Evolutionary conservation across 2,329 filamentous ascomycete species (phyloP).

Genomic region (Apiospora rasikravindrae): DNA sequence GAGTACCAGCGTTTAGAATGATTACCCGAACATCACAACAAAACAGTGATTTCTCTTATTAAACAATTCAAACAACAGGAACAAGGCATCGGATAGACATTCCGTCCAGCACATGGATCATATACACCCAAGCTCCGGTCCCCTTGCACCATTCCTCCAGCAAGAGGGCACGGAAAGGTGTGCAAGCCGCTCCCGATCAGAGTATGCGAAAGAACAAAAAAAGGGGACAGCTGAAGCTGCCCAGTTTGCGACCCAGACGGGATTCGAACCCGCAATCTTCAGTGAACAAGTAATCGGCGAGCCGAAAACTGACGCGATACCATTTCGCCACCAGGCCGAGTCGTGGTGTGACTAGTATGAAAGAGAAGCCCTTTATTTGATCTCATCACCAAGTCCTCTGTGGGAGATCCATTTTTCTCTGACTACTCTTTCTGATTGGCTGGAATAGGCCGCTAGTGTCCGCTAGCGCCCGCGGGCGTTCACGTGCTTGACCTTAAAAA

Average conservation of each 20-base stretch:
- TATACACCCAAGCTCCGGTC: background rate
- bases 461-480: background rate
- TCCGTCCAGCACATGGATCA: too few relatives aligned
- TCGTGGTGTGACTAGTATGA: background rate
- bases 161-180: background rate
- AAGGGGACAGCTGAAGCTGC: background rate
- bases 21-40: too few relatives aligned
- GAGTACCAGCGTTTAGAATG: too few relatives aligned
- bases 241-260: constrained; percentile 16
- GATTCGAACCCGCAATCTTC: constrained; percentile 22
- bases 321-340: constrained; percentile 20
- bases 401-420: background rate
- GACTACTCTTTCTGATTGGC: background rate
- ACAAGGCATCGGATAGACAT: too few relatives aligned
- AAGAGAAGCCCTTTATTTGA: background rate
- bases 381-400: background rate
- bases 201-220: background rate
- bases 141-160: background rate
- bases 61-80: too few relatives aligned
- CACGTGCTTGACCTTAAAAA: background rate
- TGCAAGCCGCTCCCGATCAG: background rate
- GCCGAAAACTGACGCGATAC: constrained; percentile 21
- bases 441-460: background rate
- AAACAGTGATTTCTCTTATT: too few relatives aligned
- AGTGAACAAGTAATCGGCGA: background rate